Conservation (phyloP, 2,329 filamentous ascomycete species). For the Coniochaeta ligniaria region DNA sequence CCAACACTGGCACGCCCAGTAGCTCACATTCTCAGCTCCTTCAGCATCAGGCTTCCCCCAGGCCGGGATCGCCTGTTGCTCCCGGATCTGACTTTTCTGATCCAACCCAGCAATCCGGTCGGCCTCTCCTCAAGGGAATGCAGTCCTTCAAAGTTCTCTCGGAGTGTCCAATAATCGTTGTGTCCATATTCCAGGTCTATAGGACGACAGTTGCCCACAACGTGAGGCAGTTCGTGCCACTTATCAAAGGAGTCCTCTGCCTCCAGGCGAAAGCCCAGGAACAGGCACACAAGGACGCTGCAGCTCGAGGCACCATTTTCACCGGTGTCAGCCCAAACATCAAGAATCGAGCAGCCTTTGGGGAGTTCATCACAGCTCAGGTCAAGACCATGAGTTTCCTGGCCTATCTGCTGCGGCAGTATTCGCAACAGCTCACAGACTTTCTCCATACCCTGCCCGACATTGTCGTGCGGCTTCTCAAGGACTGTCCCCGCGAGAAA, state of each 20-base stretch:
- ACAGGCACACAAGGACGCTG: slow-evolving; percentile 81
- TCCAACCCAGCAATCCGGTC: slow-evolving; percentile 70
- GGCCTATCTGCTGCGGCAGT: slow-evolving; percentile 84
- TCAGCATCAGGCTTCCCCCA: slow-evolving; percentile 51
- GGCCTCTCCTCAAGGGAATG: slow-evolving; percentile 85
- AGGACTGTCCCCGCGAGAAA: slow-evolving; percentile 92
- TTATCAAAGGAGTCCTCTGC: slow-evolving; percentile 84
- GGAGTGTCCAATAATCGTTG: slow-evolving; percentile 97
- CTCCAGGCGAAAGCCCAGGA: slow-evolving; percentile 90
- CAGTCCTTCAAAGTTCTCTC: slow-evolving; percentile 98
- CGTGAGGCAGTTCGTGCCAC: slow-evolving; percentile 84
- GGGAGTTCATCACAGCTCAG: slow-evolving; percentile 95
- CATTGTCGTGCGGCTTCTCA: slow-evolving; percentile 82
- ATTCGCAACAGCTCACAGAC: slow-evolving; percentile 78
- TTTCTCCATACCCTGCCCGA: slow-evolving; percentile 80
- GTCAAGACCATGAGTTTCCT: slow-evolving; percentile 99
- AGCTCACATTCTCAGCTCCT: slow-evolving; percentile 67
- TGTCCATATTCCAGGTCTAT: slow-evolving; percentile 95
- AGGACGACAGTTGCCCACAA: slow-evolving; percentile 72
- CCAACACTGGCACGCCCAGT: slow-evolving; percentile 59
- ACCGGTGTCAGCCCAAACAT: slow-evolving; percentile 91
- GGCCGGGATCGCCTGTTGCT: slow-evolving; percentile 82
- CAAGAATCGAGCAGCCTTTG: slow-evolving; percentile 88
- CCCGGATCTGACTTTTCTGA: slow-evolving; percentile 73
- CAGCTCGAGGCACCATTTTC: slow-evolving; percentile 72